These are phyloP conservation scores for Mycena amicta DNA, from an alignment of 768 basidiomycete species.

Conservation along the genomic window DNA sequence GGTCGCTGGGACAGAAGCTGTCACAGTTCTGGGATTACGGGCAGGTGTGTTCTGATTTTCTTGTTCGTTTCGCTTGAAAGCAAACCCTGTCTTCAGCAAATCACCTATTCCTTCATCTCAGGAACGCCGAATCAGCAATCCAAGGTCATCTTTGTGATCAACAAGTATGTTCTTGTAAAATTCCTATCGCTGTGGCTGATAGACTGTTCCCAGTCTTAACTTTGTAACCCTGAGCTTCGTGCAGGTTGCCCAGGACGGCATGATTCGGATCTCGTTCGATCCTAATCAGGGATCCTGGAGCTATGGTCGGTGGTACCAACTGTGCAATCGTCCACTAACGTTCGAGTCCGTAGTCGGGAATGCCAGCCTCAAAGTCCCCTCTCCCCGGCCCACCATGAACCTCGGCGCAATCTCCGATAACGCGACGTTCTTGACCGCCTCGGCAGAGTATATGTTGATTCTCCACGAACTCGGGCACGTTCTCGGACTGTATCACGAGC, in stretches of 20 bases:
- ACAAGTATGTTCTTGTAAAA: too few relatives aligned
- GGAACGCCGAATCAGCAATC: conserved; percentile 17
- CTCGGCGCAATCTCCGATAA: conserved; percentile 18
- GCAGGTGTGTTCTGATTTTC: too few relatives aligned
- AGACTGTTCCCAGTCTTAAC: neutral
- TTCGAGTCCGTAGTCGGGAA: conserved; percentile 14
- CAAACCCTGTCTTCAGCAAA: too few relatives aligned
- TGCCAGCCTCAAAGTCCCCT: conserved; percentile 4
- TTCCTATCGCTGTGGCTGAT: too few relatives aligned
- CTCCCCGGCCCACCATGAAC: conserved; percentile 19
- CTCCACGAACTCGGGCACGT: conserved; percentile 30
- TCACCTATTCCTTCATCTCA: conserved; percentile 17
- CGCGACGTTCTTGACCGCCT: neutral
- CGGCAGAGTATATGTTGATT: conserved; percentile 24
- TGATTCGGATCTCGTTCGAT: conserved; percentile 20
- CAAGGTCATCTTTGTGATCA: too few relatives aligned
- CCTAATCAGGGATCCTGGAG: conserved; percentile 19
- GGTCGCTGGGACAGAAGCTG: neutral
- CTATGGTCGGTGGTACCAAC: neutral
- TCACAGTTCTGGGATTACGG: neutral
- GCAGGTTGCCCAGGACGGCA: neutral
- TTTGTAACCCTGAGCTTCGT: conserved; percentile 19
- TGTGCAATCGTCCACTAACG: neutral
- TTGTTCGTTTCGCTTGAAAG: too few relatives aligned
- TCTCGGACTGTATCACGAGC: conserved; percentile 28